A percentile compares a stretch with the other conserved stretches of the same genome.
These are phyloP conservation scores for Diutina neorugosa DNA, from an alignment of 1,139 yeast genomes.

Conservation along the genomic window DNA sequence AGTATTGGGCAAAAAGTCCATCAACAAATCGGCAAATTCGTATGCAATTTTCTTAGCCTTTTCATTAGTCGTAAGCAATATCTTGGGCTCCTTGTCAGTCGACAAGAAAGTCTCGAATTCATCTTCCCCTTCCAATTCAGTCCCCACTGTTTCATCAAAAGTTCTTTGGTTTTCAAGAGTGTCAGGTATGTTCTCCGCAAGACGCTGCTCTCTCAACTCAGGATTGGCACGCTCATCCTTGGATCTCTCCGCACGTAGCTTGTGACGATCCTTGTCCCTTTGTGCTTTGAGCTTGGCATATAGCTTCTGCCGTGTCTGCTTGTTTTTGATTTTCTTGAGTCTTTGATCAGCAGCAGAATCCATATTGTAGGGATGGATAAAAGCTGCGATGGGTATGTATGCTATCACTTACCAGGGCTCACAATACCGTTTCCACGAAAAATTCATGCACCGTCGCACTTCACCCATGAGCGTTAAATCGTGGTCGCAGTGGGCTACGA, in stretches of 20 bases:
- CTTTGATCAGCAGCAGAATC: not conserved
- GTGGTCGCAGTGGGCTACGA: not conserved
- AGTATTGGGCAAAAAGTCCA: constrained; percentile 76
- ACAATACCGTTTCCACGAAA: not conserved
- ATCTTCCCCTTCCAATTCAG: constrained; percentile 72
- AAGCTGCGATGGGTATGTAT: not conserved
- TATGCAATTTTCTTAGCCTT: constrained; percentile 80
- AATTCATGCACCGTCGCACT: not conserved
- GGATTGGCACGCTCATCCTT: constrained; percentile 79
- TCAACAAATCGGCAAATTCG: constrained; percentile 76
- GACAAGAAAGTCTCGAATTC: constrained; percentile 58
- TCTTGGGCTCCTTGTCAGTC: constrained; percentile 54
- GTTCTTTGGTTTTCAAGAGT: constrained; percentile 86
- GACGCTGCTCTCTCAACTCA: constrained; percentile 65
- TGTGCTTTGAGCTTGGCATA: constrained; percentile 66
- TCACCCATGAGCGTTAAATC: not conserved
- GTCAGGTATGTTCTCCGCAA: constrained; percentile 68
- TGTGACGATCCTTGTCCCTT: constrained; percentile 66
- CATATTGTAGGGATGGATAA: not conserved
- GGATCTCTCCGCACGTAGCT: constrained; percentile 63
- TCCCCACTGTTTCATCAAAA: constrained; percentile 75
- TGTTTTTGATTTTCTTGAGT: constrained; percentile 48
- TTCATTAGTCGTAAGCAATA: constrained; percentile 78
- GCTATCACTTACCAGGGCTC: not conserved
- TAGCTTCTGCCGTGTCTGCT: constrained; percentile 68